phyloP scores from a whole-genome alignment of 1,139 yeast genomes.

The Geotrichum siamense region DNA sequence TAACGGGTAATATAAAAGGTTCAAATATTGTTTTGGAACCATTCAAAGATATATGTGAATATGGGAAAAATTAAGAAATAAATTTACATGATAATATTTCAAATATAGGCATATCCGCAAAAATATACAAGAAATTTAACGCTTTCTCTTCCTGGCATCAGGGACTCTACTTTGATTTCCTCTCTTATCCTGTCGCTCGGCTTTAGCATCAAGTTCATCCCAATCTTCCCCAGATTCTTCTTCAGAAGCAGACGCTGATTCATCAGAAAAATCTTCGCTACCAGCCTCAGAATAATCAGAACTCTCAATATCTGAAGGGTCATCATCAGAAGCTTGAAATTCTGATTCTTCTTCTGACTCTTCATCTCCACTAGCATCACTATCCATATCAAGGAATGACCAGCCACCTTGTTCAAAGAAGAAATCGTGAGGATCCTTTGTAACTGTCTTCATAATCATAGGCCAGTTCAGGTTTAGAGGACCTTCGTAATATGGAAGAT shows the following conservation, averaged over 20 bases:
- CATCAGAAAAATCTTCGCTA: conserved; percentile 19
- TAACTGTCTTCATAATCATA: conserved; percentile 88
- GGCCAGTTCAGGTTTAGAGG: conserved; percentile 95
- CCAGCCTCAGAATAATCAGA: conserved; percentile 26
- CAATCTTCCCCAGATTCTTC: conserved; percentile 36
- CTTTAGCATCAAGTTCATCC: conserved; percentile 36
- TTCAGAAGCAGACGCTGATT: conserved; percentile 21
- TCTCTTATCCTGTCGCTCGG: conserved; percentile 29
- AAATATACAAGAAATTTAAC: conserved; percentile 9
- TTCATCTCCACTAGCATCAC: conserved; percentile 49
- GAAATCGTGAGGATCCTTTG: conserved; percentile 89
- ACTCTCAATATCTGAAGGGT: conserved; percentile 26
- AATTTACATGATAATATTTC: neutral
- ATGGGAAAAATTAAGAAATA: no score
- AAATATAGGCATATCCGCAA: neutral
- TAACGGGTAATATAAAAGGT: no score
- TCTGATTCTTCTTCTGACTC: conserved; percentile 38
- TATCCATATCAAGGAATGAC: conserved; percentile 66
- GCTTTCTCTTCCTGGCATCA: conserved; percentile 18
- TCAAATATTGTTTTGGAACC: no score
- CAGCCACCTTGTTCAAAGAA: conserved; percentile 87
- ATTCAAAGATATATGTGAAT: no score
- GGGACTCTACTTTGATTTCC: conserved; percentile 19
- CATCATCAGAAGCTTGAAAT: conserved; percentile 32
- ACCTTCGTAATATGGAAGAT: conserved; percentile 90